Evolutionary conservation across 1,139 yeast species (phyloP), one percentile per base, ranked within the genome.

Genomic region (Candida tunisiensis): DNA sequence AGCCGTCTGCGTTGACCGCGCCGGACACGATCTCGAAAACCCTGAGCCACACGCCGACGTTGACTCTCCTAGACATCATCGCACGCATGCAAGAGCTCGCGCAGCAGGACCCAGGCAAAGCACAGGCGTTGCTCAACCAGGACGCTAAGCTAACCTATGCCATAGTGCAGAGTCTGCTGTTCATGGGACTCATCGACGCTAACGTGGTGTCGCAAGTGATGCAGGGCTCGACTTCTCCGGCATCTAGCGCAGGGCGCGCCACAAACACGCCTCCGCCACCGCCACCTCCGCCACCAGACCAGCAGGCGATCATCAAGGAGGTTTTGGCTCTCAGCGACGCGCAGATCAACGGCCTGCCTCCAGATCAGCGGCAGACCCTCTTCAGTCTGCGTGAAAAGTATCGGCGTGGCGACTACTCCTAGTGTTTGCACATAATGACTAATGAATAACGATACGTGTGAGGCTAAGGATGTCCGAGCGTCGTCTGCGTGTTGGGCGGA

Each of bases 61-160:
- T 56, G 29, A 65, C 74, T 27, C 67, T 73, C 24, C 55, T 56
- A 27, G 69, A 63, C 33, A 55, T 73, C 20, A 42, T 83, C 21
- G 57, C 56, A 25, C 82, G 74, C 32, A 69, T 83, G 15, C 72
- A 74, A 36, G 53, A 59, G 14, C 70, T 83, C 69, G 59, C 79
- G 11, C 53, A 57, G 6, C 65, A 64, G 23, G 65, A 75, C 36
- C 82, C 85, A 0, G 60, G 61, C 8, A 60, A 75, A 34, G 77
- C 79, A 51, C 66, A 64, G 29, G 64, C 64, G 16, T 53, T 83
- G 25, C 57, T 85, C 17, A 66, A 65, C 23, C 68, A 71, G 34
- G 74, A 75, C 36, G 92, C 93, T 0, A 93, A 80, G 41, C 55
- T 85, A 29, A 59, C 80, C 2, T 82, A 75, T 45, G 91, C 93